Percentiles rank a stretch among this genome's conserved stretches.
These are phyloP conservation scores for Rhizophora apiculata DNA, from an alignment of 345 rosid genomes.

Conservation along the genomic window DNA sequence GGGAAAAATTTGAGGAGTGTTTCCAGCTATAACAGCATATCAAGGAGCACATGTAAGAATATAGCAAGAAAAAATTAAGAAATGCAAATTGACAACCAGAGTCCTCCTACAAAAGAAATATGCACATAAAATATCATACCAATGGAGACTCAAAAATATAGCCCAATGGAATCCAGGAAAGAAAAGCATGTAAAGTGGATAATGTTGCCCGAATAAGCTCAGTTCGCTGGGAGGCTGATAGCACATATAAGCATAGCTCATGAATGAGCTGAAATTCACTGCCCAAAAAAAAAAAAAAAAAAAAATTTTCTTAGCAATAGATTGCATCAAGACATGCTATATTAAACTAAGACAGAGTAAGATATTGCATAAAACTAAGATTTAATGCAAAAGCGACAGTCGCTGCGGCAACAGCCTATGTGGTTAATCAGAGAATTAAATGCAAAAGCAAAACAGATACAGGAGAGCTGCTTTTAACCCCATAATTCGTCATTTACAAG, in stretches of 20 bases:
- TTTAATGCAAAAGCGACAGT: neutral
- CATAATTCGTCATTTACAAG: no score
- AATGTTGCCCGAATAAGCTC: slow-evolving; percentile 94
- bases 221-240: slow-evolving; percentile 92
- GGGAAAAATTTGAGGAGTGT: slow-evolving; percentile 90
- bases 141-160: slow-evolving; percentile 97
- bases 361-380: neutral
- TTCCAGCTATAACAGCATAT: slow-evolving; percentile 59
- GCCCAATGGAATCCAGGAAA: slow-evolving; percentile 99
- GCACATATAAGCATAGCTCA: slow-evolving; percentile 92
- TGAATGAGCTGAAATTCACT: slow-evolving; percentile 99
- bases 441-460: no score
- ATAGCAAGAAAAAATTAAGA: slow-evolving; percentile 8
- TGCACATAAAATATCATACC: slow-evolving; percentile 41
- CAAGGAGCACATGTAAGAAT: slow-evolving; percentile 10
- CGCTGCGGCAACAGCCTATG: no score
- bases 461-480: no score
- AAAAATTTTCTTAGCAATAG: slow-evolving; percentile 15
- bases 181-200: slow-evolving; percentile 96
- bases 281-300: slow-evolving; percentile 30
- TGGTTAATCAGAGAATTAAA: no score
- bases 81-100: slow-evolving; percentile 20
- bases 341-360: neutral
- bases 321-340: neutral
- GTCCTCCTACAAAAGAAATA: slow-evolving; percentile 1